Conservation (phyloP, 106 monocot genomes). For the Hemerocallis citrina region DNA sequence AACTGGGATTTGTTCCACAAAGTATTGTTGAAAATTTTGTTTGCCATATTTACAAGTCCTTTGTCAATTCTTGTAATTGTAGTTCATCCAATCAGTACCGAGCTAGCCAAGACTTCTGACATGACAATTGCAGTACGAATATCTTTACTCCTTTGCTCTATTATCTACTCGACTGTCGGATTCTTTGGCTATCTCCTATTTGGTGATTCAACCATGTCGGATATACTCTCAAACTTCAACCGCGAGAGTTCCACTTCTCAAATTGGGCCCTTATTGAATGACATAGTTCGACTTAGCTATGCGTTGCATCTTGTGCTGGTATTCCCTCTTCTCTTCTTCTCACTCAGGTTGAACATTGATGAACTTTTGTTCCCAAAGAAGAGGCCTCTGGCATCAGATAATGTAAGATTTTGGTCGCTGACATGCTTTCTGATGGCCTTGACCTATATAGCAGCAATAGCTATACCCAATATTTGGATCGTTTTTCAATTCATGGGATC, state of each 20-base stretch:
- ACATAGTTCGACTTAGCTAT: slow-evolving; percentile 75
- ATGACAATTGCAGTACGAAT: slow-evolving; percentile 71
- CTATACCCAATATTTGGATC: slow-evolving; percentile 83
- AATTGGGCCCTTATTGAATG: slow-evolving; percentile 38
- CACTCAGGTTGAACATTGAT: slow-evolving; percentile 71
- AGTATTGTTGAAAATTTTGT: no score
- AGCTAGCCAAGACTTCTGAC: slow-evolving; percentile 54
- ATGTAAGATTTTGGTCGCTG: slow-evolving; percentile 34
- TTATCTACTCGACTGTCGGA: slow-evolving; percentile 63
- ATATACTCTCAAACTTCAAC: slow-evolving; percentile 81
- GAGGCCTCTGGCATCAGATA: slow-evolving; percentile 16
- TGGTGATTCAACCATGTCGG: slow-evolving; percentile 75
- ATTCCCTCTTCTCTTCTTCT: slow-evolving; percentile 75
- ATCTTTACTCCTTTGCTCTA: slow-evolving; percentile 66
- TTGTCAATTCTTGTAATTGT: no score
- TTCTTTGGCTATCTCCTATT: slow-evolving; percentile 82
- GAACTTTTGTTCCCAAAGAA: slow-evolving; percentile 53
- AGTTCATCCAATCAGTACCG: slow-evolving; percentile 82
- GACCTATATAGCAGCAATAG: slow-evolving; percentile 58
- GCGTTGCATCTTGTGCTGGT: slow-evolving; percentile 80
- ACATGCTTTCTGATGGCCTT: slow-evolving; percentile 41
- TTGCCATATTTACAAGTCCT: no score
- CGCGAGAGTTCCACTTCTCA: slow-evolving; percentile 19
- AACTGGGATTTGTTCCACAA: no score
- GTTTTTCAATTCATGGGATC: slow-evolving; percentile 82